Percentiles rank a stretch among this genome's conserved stretches.
Evolutionary conservation across 495 filamentous ascomycete genomes (phyloP).

Genomic region (Durotheca rogersii): DNA sequence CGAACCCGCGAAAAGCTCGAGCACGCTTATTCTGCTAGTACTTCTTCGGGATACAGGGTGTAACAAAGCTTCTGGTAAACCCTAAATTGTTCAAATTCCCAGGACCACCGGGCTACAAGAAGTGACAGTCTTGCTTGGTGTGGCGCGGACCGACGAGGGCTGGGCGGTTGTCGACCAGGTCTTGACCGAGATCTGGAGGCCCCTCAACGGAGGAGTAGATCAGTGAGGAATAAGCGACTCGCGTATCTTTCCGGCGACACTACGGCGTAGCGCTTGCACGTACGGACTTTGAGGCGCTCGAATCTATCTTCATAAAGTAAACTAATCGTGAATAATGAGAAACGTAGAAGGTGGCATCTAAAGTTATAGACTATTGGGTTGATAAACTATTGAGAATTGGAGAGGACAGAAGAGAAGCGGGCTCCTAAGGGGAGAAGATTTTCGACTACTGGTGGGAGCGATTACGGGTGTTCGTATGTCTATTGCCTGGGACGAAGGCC

Average conservation of each 20-base stretch:
- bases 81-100: conserved; percentile 23
- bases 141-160: conserved; percentile 32
- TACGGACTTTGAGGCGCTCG: conserved; percentile 17
- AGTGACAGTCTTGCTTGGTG: conserved; percentile 27
- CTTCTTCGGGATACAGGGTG: conserved; percentile 26
- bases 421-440: conserved; percentile 13
- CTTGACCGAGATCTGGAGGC: conserved; percentile 21
- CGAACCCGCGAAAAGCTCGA: conserved; percentile 17
- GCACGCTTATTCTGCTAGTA: conserved; percentile 25
- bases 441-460: conserved; percentile 25
- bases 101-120: conserved; percentile 20
- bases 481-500: conserved; percentile 16
- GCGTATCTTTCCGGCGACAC: conserved; percentile 32
- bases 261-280: conserved; percentile 16
- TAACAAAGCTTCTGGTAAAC: conserved; percentile 22
- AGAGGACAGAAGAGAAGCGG: conserved; percentile 18
- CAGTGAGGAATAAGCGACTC: conserved; percentile 23
- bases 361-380: conserved; percentile 21
- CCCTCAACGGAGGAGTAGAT: conserved; percentile 22
- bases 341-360: conserved; percentile 19
- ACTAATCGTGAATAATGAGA: conserved; percentile 24
- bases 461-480: conserved; percentile 18
- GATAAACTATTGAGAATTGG: conserved; percentile 24
- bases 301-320: conserved; percentile 19
- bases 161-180: conserved; percentile 24